Conservation (phyloP, 2,329 filamentous ascomycete species). For the Aureobasidium vineae region DNA sequence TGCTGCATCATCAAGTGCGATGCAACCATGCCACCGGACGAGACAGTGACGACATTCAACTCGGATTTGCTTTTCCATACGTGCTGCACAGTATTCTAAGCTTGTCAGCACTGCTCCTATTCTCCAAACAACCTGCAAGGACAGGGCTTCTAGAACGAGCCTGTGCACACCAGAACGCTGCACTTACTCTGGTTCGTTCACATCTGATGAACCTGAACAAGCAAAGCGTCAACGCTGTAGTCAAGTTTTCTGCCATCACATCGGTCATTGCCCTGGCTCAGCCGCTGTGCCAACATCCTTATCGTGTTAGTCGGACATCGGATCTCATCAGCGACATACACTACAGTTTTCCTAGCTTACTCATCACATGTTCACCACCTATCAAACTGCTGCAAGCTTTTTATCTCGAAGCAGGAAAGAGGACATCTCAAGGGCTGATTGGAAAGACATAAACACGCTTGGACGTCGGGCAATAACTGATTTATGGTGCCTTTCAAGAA, state of each 20-base stretch:
- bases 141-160: not conserved
- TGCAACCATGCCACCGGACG: not conserved
- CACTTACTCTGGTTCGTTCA: not conserved
- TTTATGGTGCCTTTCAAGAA: too few species aligned
- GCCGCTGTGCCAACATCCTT: not conserved
- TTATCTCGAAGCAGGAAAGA: too few species aligned
- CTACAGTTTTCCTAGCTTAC: too few species aligned
- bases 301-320: not conserved
- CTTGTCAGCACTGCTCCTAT: not conserved
- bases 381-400: too few species aligned
- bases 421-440: too few species aligned
- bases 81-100: constrained; percentile 1
- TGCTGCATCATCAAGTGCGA: not conserved
- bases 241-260: not conserved
- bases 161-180: constrained; percentile 2
- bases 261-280: not conserved
- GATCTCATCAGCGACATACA: not conserved
- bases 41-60: not conserved
- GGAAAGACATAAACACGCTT: too few species aligned
- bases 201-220: not conserved
- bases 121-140: not conserved
- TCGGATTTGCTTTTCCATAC: not conserved
- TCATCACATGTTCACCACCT: too few species aligned
- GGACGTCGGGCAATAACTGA: too few species aligned
- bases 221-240: not conserved